These are phyloP conservation scores for Sonneratia alba DNA, from an alignment of 345 rosid genomes.

Conservation along the genomic window DNA sequence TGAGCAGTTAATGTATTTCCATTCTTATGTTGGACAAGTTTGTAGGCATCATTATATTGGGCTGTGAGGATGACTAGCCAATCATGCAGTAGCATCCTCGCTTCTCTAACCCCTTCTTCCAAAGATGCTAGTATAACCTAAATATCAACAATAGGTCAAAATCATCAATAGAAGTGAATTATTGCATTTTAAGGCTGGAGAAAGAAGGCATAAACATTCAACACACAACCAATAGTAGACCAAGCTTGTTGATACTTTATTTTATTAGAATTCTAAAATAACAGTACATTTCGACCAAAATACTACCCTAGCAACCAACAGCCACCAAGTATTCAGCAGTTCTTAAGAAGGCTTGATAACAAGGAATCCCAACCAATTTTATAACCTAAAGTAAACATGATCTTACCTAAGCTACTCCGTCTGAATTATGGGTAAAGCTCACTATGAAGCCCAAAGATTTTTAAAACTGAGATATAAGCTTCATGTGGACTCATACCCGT, in stretches of 20 bases:
- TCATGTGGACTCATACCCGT: not conserved
- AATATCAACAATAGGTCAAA: conserved; percentile 1
- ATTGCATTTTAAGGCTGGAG: not conserved
- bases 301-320: not conserved
- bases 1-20: conserved; percentile 50
- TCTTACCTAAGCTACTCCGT: not conserved
- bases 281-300: not conserved
- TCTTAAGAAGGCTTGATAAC: not conserved
- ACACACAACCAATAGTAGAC: not conserved
- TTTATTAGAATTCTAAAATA: too few relatives aligned
- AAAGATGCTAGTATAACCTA: conserved; percentile 83
- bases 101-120: conserved; percentile 92
- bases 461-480: not conserved
- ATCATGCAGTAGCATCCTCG: conserved; percentile 83
- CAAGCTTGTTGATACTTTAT: not conserved
- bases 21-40: conserved; percentile 52
- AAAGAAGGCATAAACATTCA: not conserved
- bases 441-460: not conserved
- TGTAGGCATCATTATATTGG: conserved; percentile 67
- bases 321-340: not conserved
- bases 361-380: not conserved
- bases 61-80: conserved; percentile 93
- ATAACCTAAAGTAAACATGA: not conserved
- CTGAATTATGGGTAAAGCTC: not conserved
- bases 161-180: not conserved